Evolutionary conservation across 192 early-diverging fungal genomes (phyloP), one percentile per base, ranked within the genome.

Genomic region (Backusella macrospora): DNA sequence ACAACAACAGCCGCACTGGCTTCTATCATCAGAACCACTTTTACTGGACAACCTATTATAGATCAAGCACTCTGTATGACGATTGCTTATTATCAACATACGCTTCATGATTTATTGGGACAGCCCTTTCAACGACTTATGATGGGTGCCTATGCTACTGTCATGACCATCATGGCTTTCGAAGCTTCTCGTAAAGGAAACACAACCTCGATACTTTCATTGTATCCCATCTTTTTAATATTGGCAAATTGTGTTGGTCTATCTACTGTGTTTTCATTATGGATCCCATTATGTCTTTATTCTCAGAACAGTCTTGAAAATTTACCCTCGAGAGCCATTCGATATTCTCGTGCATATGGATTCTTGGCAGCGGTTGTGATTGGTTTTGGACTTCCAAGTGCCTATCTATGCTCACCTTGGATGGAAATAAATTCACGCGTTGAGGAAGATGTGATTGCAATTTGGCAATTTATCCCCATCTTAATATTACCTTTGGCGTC

Each of bases 221-320:
- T 64, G 47, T 46, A 18, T 45, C 29, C 62, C 0, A 9, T 77
- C 1, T 77, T 62, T 12, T 29, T 18, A 12, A 13, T 71, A 12
- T 16, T 77, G 3, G 42, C 44, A 14, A 72, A 68, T 23, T 21
- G 66, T 18, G 12, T 71, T 9, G 65, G 64, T 37, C 6, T 77
- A 12, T 64, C 76, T 37, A n/a, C 21, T 14, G 64, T 71, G 0
- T 40, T 63, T n/a, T 14, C 46, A 14, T 1, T 72, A 3, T 77
- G 63, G 43, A 42, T 77, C 9, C 76, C 76, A n/a, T 15, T 71
- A 5, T 46, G 34, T n/a, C 8, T 77, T 26, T 72, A 64, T 18
- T 64, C 15, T 4, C 14, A n/a, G 12, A 5, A 15, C n/a, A 5
- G 12, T 16, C 8, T 59, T 8, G 26, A 23, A n/a, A 21, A 59